Percentiles rank a stretch among this genome's conserved stretches.
Conservation (phyloP, 2,329 filamentous ascomycete species). For the Penicillium sp. region DNA sequence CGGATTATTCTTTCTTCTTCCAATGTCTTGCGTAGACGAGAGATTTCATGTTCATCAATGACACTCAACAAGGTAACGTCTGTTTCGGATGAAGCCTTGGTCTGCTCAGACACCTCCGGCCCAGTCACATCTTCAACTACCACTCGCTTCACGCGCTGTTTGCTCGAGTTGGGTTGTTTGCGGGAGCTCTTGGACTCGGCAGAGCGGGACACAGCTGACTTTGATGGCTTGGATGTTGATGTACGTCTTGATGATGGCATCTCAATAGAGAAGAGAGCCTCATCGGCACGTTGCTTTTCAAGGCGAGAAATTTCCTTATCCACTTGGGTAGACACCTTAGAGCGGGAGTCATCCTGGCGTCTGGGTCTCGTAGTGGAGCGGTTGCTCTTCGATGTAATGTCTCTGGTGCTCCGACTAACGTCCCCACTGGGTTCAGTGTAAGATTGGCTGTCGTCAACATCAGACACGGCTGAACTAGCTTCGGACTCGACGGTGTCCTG, state of each 20-base stretch:
- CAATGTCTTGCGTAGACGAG: slow-evolving; percentile 53
- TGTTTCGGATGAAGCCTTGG: slow-evolving; percentile 27
- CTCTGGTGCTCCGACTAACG: slow-evolving; percentile 29
- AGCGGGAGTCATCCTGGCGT: slow-evolving; percentile 29
- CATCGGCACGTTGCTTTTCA: slow-evolving; percentile 39
- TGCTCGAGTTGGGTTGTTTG: slow-evolving; percentile 39
- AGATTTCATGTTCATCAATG: slow-evolving; percentile 53
- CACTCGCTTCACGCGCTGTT: slow-evolving; percentile 41
- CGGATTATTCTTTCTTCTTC: slow-evolving; percentile 54
- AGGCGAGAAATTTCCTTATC: slow-evolving; percentile 37
- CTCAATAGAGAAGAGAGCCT: slow-evolving; percentile 39
- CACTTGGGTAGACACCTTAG: slow-evolving; percentile 35
- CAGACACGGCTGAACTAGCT: slow-evolving; percentile 24
- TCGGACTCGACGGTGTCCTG: slow-evolving; percentile 30
- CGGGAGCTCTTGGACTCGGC: slow-evolving; percentile 24
- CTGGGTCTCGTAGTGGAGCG: slow-evolving; percentile 26
- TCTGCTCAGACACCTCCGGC: slow-evolving; percentile 32
- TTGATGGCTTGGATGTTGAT: slow-evolving; percentile 23
- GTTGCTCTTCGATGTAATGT: slow-evolving; percentile 30
- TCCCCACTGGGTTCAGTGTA: slow-evolving; percentile 33
- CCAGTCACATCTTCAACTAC: slow-evolving; percentile 36
- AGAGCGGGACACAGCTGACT: slow-evolving; percentile 16
- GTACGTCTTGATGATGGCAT: slow-evolving; percentile 26
- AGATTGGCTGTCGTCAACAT: slow-evolving; percentile 29
- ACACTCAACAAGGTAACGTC: slow-evolving; percentile 55